These are phyloP conservation scores for Allantophomopsis cytisporea DNA, from an alignment of 2,329 filamentous ascomycete genomes.

Conservation along the genomic window DNA sequence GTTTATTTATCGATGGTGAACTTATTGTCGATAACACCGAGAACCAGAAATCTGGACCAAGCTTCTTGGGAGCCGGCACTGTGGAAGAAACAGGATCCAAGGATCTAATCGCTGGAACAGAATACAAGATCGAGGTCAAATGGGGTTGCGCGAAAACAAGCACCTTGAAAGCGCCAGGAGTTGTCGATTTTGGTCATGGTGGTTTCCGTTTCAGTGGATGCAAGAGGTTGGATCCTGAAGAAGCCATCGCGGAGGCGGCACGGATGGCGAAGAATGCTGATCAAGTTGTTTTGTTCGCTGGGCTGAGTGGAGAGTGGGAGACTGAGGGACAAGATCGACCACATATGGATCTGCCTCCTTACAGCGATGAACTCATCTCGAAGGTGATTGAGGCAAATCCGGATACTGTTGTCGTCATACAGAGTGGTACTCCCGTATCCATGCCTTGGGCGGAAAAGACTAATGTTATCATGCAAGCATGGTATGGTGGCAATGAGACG, in stretches of 20 bases:
- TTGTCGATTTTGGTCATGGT: slow-evolving; percentile 33
- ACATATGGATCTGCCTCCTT: slow-evolving; percentile 12
- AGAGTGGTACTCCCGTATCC: slow-evolving; percentile 43
- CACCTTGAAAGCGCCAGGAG: slow-evolving; percentile 33
- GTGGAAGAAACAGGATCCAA: slow-evolving; percentile 12
- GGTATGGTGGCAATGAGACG: slow-evolving; percentile 52
- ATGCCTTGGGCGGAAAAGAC: slow-evolving; percentile 36
- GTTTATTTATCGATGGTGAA: slow-evolving; percentile 16
- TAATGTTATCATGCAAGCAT: slow-evolving; percentile 17
- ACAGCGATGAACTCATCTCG: slow-evolving; percentile 24
- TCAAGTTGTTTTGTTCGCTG: slow-evolving; percentile 62
- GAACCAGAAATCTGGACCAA: slow-evolving; percentile 17
- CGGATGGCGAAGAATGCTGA: slow-evolving; percentile 52
- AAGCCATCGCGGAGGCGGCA: slow-evolving; percentile 51
- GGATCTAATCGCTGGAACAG: slow-evolving; percentile 9
- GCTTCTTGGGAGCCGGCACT: slow-evolving; percentile 20
- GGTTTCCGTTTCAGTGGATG: slow-evolving; percentile 46
- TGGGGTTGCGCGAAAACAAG: slow-evolving; percentile 40
- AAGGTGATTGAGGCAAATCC: slow-evolving; percentile 40
- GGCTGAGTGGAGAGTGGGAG: slow-evolving; percentile 37
- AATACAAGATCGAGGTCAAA: slow-evolving; percentile 14
- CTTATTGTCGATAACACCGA: slow-evolving; percentile 16
- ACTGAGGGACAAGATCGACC: slow-evolving; percentile 17
- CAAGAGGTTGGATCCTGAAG: slow-evolving; percentile 37
- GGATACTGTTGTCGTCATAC: slow-evolving; percentile 44